Base-by-base conservation (phyloP, 2,329 filamentous ascomycete species). In the Stylonectria norvegica region DNA sequence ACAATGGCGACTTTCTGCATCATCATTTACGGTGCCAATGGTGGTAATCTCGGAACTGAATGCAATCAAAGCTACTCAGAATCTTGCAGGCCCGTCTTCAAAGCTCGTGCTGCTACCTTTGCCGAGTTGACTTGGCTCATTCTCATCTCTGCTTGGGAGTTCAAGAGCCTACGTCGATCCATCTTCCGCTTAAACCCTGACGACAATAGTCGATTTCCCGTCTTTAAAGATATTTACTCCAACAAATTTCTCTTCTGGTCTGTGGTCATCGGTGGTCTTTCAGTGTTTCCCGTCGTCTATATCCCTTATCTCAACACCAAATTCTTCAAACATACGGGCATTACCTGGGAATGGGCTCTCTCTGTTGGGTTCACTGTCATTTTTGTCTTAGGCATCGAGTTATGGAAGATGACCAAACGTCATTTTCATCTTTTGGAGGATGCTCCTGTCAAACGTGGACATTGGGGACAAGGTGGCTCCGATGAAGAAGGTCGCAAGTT, bases 261-360 rank as follows among this genome's bases (percentile, higher is more conserved):
- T 36, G 79, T 85, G 33, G 65, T 76, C 31, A 58, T 78, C 10
- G 81, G 80, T 12, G 73, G 72, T 14, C 39, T 83, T n/a, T 79
- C 76, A 33, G 79, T 83, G 2, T 81, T 85, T 56, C 77, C 79
- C 2, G 76, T 81, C 9, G 72, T 85, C n/a, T 86, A 89, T 60
- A 86, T 89, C 34, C 85, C 85, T 0, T 73, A 73, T 38, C 69
- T 89, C 49, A 88, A 86, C 66, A 75, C 69, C 12, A 72, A 74
- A 19, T 83, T 89, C 25, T 87, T 89, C 72, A 84, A 85, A 66
- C 85, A 89, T 65, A 73, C 67, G 6, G 73, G 71, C 14, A 88
- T 89, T 52, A 73, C 69, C 14, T 89, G 85, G 86, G 85, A 89
- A 59, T 89, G 84, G 85, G 78, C 74, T 2, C 68, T 89, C 5